Evolutionary conservation across 2,329 filamentous ascomycete genomes (phyloP), one percentile per base, ranked within the genome.

Genomic region (Aspergillus transmontanensis): DNA sequence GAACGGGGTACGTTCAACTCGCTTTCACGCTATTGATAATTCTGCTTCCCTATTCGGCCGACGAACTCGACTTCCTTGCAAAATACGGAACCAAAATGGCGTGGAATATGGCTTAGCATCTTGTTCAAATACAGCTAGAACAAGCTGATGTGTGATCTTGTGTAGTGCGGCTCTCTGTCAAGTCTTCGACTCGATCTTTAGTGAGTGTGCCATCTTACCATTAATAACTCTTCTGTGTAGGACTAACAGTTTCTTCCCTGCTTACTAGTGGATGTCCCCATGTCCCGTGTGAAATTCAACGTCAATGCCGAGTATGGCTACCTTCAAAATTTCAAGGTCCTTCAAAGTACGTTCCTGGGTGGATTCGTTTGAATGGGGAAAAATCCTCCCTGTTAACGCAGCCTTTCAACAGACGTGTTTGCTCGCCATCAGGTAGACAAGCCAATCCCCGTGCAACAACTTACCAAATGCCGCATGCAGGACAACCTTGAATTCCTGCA

Each of bases 391-490:
- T 45, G 21, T 60, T 63, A 39, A 64, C 41, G 48, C n/a, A 54
- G 45, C 36, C 62, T 59, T 59, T 2, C 43, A 57, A 51, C 61
- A 79, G 94, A 93, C 79, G 85, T 87, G 68, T 98, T 98, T 76
- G 85, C 89, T 66, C 91, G 91, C 79, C 94, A 98, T 81, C 84
- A 89, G 68, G 86, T 99, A 82, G 94, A 98, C 73, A 93, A 93
- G 78, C 90, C 91, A 32, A 89, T 99, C 72, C 93, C 93, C 64
- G 93, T 98, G 77, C 89, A 97, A 79, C 84, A 86, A 63, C 89
- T 99, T 64, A 88, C 95, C 73, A 99, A 98, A 81, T 99, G 95
- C 86, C 97, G 97, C 85, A 99, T 99, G 94, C 95, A 99, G 86
- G 95, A 99, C 81, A 99, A 99, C 83, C 91, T 99, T 72, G 95